phyloP scores from a whole-genome alignment of 352 stramenopile species.

The Pythium coloratum region DNA sequence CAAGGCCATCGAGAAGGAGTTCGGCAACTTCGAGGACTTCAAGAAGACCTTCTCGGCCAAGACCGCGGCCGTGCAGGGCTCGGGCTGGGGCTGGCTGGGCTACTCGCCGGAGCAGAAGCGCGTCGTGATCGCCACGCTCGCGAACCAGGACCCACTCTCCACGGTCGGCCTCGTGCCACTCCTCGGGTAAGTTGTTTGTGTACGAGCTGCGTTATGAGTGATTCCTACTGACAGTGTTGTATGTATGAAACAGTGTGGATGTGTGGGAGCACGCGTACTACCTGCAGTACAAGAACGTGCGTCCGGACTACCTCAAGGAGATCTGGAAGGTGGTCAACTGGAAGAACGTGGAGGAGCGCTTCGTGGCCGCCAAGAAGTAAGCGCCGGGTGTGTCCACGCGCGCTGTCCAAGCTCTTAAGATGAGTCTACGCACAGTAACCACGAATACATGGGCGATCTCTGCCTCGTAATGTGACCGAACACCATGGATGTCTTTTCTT shows the following conservation, averaged over 20 bases:
- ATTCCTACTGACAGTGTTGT: not conserved
- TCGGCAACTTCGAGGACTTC: constrained; percentile 92
- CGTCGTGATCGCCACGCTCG: constrained; percentile 88
- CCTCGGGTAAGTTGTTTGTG: constrained; percentile 55
- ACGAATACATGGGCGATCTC: constrained; percentile 1
- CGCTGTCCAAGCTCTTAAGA: not conserved
- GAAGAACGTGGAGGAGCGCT: constrained; percentile 88
- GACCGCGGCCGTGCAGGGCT: constrained; percentile 94
- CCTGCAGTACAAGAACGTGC: constrained; percentile 96
- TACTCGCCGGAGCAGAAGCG: constrained; percentile 86
- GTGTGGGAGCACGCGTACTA: constrained; percentile 98
- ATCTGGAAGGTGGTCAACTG: constrained; percentile 96
- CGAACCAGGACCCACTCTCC: constrained; percentile 96
- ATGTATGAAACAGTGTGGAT: constrained; percentile 84
- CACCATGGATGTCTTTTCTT: not conserved
- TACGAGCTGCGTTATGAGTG: not conserved
- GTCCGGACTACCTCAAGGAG: constrained; percentile 93
- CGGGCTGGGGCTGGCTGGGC: constrained; percentile 98
- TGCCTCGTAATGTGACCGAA: not conserved
- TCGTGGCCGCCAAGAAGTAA: constrained; percentile 73
- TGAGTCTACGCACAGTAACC: not conserved
- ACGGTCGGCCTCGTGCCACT: constrained; percentile 96
- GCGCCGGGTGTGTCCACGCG: not conserved
- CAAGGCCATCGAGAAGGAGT: constrained; percentile 90
- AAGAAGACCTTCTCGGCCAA: constrained; percentile 87